A percentile compares a stretch with the other conserved stretches of the same genome.
Conservation (phyloP, 148 eudicot species). For the Euryodendron excelsum region DNA sequence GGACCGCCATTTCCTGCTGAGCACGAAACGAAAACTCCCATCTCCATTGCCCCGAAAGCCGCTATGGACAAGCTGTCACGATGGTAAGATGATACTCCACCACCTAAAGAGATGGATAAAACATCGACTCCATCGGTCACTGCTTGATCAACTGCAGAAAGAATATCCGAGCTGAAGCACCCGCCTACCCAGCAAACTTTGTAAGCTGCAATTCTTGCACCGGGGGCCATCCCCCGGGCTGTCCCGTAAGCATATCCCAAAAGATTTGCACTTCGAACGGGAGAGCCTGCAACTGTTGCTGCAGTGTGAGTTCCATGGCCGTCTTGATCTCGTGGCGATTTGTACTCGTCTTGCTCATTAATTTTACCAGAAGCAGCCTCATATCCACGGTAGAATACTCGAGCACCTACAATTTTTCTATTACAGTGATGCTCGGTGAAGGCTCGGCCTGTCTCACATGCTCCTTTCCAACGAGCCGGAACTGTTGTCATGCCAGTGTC, state of each 20-base stretch:
- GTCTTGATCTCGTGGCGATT: slow-evolving; percentile 80
- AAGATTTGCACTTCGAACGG: slow-evolving; percentile 63
- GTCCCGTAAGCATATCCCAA: slow-evolving; percentile 77
- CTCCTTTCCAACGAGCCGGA: slow-evolving; percentile 71
- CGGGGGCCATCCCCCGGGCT: slow-evolving; percentile 81
- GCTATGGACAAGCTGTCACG: slow-evolving; percentile 71
- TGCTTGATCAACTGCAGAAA: slow-evolving; percentile 79
- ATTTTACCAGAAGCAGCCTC: slow-evolving; percentile 79
- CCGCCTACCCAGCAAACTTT: slow-evolving; percentile 93
- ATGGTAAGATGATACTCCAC: slow-evolving; percentile 75
- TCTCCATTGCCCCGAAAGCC: slow-evolving; percentile 86
- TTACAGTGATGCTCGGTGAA: slow-evolving; percentile 56
- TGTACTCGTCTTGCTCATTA: slow-evolving; percentile 54
- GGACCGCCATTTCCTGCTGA: slow-evolving; percentile 95
- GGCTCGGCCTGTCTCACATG: slow-evolving; percentile 62
- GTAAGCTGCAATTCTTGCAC: slow-evolving; percentile 76
- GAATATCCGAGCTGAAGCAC: slow-evolving; percentile 92
- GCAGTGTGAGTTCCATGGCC: slow-evolving; percentile 98
- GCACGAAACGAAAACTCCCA: slow-evolving; percentile 76
- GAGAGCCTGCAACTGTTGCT: slow-evolving; percentile 74
- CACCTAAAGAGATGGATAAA: slow-evolving; percentile 82
- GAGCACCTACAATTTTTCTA: slow-evolving; percentile 68
- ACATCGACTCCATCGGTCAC: slow-evolving; percentile 83
- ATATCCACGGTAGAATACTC: slow-evolving; percentile 68
- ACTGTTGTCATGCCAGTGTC: slow-evolving; percentile 51